phyloP scores from a whole-genome alignment of 2,329 filamentous ascomycete genomes.

The Neurospora sp. region DNA sequence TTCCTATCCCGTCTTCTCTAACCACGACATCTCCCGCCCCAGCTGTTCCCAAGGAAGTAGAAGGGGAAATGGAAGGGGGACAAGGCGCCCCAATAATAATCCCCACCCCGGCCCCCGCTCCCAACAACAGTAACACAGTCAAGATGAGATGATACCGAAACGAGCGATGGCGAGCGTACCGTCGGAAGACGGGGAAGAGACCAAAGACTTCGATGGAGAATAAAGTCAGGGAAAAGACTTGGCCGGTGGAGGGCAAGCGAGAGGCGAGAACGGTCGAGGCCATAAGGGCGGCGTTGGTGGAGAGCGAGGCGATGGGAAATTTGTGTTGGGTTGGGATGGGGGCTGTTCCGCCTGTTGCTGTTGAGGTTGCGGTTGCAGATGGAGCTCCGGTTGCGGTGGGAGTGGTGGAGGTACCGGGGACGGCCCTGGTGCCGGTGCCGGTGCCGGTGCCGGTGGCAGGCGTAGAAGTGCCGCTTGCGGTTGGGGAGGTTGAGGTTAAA shows the following conservation, averaged over 20 bases:
- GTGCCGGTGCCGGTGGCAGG: background rate
- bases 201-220: slow-evolving; percentile 98
- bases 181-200: slow-evolving; percentile 92
- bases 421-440: background rate
- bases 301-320: slow-evolving; percentile 61
- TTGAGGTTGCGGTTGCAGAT: slow-evolving; percentile 12
- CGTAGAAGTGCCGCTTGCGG: background rate
- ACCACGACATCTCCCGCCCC: too few species aligned
- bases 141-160: slow-evolving; percentile 72
- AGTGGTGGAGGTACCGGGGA: background rate
- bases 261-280: slow-evolving; percentile 89
- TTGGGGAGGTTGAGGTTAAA: background rate
- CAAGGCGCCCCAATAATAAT: slow-evolving; percentile 40
- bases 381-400: slow-evolving; percentile 11
- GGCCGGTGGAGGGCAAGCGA: slow-evolving; percentile 76
- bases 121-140: slow-evolving; percentile 65
- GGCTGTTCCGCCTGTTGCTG: slow-evolving; percentile 16
- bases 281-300: slow-evolving; percentile 94
- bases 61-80: background rate
- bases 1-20: too few species aligned
- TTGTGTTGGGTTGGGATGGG: slow-evolving; percentile 27
- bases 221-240: slow-evolving; percentile 89
- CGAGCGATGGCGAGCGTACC: slow-evolving; percentile 71
- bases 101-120: slow-evolving; percentile 70
- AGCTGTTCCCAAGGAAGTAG: too few species aligned